Evolutionary conservation across 2,329 filamentous ascomycete genomes (phyloP).

Genomic region (Raffaelea deltoideospora): DNA sequence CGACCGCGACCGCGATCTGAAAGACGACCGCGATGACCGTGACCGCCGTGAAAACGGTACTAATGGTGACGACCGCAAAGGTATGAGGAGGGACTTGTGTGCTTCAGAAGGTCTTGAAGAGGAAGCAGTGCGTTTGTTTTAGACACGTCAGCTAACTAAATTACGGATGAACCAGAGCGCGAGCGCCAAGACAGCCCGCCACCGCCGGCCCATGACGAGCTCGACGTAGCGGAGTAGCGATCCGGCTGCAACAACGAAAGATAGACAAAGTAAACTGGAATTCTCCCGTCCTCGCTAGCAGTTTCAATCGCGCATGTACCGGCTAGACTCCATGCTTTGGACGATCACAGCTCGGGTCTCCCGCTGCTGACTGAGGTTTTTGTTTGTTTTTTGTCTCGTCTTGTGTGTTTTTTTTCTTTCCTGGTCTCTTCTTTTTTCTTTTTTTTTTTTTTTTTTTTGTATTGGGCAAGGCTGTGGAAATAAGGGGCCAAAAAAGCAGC

Average conservation of each 20-base stretch:
- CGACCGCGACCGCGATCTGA: slow-evolving; percentile 25
- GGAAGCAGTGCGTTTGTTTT: too few species aligned
- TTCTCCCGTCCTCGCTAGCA: too few species aligned
- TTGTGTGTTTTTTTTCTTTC: neutral
- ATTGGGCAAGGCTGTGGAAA: too few species aligned
- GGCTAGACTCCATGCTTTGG: too few species aligned
- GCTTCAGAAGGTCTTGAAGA: neutral
- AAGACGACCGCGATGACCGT: slow-evolving; percentile 37
- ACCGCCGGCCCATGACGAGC: slow-evolving; percentile 76
- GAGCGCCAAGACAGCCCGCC: slow-evolving; percentile 52
- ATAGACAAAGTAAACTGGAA: too few species aligned
- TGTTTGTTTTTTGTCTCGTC: neutral
- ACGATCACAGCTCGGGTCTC: too few species aligned
- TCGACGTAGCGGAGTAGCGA: slow-evolving; percentile 74
- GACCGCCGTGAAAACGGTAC: slow-evolving; percentile 62
- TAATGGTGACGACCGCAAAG: slow-evolving; percentile 83
- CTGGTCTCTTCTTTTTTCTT: neutral
- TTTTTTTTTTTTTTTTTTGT: slow-evolving; percentile 5
- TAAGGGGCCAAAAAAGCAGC: too few species aligned
- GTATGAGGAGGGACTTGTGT: slow-evolving; percentile 29
- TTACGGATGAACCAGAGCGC: slow-evolving; percentile 6
- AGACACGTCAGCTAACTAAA: too few species aligned
- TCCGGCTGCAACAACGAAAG: too few species aligned
- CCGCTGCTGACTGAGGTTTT: neutral
- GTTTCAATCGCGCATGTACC: too few species aligned